Evolutionary conservation across 2,329 filamentous ascomycete species (phyloP).

Genomic region (Monosporascus cannonballus): DNA sequence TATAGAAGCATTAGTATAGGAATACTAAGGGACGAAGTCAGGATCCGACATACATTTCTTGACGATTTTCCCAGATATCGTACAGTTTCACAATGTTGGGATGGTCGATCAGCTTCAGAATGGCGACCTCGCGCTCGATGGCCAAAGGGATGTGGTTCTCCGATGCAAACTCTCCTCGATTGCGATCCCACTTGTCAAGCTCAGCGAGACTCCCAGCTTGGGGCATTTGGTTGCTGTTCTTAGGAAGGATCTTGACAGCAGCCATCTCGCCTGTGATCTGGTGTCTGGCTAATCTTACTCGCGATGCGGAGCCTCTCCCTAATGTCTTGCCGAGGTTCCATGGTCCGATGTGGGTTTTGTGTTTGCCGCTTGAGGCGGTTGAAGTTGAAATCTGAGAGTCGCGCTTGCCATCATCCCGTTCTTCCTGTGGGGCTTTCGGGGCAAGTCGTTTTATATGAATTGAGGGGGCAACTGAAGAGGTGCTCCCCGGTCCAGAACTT

Average conservation of each 20-base stretch:
- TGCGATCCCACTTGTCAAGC: slow-evolving; percentile 67
- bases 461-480: background rate
- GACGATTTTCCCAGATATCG: slow-evolving; percentile 96
- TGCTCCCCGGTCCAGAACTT: background rate
- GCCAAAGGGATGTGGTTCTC: slow-evolving; percentile 74
- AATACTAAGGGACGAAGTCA: background rate
- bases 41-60: slow-evolving; percentile 68
- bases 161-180: slow-evolving; percentile 49
- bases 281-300: slow-evolving; percentile 82
- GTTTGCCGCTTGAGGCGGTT: slow-evolving; percentile 30
- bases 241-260: slow-evolving; percentile 93
- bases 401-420: slow-evolving; percentile 13
- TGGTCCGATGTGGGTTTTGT: slow-evolving; percentile 78
- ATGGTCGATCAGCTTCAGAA: slow-evolving; percentile 94
- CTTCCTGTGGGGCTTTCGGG: slow-evolving; percentile 6
- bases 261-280: slow-evolving; percentile 70
- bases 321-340: slow-evolving; percentile 90
- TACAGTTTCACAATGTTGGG: slow-evolving; percentile 90
- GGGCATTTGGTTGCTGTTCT: slow-evolving; percentile 70
- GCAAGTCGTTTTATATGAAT: slow-evolving; percentile 1
- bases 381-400: slow-evolving; percentile 21
- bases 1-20: slow-evolving; percentile 33
- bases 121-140: slow-evolving; percentile 90
- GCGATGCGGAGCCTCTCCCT: slow-evolving; percentile 82
- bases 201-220: slow-evolving; percentile 82